Conservation (phyloP, 441 rosid species). For the Brassica balearica region DNA sequence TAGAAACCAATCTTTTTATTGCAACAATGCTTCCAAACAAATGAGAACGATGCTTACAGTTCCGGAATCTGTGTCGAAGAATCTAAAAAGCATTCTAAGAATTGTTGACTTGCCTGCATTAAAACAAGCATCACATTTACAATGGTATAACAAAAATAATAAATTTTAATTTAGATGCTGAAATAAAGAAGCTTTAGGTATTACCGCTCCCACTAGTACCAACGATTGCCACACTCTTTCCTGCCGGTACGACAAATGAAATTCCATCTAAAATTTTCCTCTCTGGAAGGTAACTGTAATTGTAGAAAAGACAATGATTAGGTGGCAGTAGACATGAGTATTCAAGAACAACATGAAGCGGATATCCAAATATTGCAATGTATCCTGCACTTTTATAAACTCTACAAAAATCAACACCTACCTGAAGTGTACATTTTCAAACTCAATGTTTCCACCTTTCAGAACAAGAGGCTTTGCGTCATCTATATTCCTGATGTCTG, state of each 20-base stretch:
- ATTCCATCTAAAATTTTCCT: slow-evolving; percentile 91
- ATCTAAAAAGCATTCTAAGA: slow-evolving; percentile 87
- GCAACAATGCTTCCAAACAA: slow-evolving; percentile 32
- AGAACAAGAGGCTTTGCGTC: slow-evolving; percentile 70
- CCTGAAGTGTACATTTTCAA: slow-evolving; percentile 89
- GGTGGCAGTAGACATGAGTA: slow-evolving; percentile 31
- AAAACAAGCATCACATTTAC: slow-evolving; percentile 28
- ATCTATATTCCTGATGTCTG: slow-evolving; percentile 75
- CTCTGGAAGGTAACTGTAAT: slow-evolving; percentile 74
- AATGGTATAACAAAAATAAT: slow-evolving; percentile 3
- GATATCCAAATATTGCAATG: slow-evolving; percentile 21
- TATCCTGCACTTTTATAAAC: slow-evolving; percentile 20
- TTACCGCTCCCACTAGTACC: slow-evolving; percentile 98
- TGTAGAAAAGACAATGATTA: slow-evolving; percentile 32
- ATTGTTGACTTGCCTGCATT: slow-evolving; percentile 94
- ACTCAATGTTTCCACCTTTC: slow-evolving; percentile 80
- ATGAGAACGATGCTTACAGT: slow-evolving; percentile 56
- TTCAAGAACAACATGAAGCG: slow-evolving; percentile 20
- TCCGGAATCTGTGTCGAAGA: slow-evolving; percentile 81
- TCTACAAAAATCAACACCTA: slow-evolving; percentile 46
- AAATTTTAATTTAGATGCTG: background rate
- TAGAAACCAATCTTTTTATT: slow-evolving; percentile 23
- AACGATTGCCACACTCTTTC: slow-evolving; percentile 94
- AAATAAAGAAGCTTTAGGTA: slow-evolving; percentile 27
- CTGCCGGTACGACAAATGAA: slow-evolving; percentile 86